These are phyloP conservation scores for Apostasia shenzhenica DNA, from an alignment of 106 monocot genomes.

Conservation along the genomic window DNA sequence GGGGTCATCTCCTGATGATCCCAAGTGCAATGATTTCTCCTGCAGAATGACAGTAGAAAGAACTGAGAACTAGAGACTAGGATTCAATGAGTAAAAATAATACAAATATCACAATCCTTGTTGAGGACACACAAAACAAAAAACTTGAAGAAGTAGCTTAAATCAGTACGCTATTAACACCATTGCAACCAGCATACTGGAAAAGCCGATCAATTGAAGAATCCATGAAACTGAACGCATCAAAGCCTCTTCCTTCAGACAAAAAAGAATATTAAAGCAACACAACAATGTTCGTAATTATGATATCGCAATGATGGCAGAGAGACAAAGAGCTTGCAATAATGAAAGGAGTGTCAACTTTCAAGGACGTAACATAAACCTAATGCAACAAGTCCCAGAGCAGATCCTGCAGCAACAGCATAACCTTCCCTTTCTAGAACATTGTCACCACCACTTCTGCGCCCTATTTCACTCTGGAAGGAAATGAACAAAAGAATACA, in stretches of 20 bases:
- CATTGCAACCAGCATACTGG: constrained; percentile 64
- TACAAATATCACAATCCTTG: background rate
- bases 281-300: background rate
- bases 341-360: background rate
- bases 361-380: constrained; percentile 27
- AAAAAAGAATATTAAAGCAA: constrained; percentile 2
- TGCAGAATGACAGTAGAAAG: constrained; percentile 11
- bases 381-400: constrained; percentile 89
- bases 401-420: constrained; percentile 98
- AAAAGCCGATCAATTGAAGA: constrained; percentile 82
- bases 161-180: constrained; percentile 35
- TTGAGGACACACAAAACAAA: background rate
- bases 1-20: constrained; percentile 32
- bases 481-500: background rate
- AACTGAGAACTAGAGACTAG: background rate
- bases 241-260: constrained; percentile 51
- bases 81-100: background rate
- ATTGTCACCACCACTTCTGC: constrained; percentile 95
- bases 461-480: constrained; percentile 84
- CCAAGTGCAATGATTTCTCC: constrained; percentile 34
- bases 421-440: constrained; percentile 99
- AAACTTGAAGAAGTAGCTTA: background rate
- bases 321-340: background rate
- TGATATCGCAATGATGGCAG: background rate
- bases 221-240: constrained; percentile 73